Base-by-base conservation (phyloP, 805 yeast genomes). In the Barnettozyma pratensis region DNA sequence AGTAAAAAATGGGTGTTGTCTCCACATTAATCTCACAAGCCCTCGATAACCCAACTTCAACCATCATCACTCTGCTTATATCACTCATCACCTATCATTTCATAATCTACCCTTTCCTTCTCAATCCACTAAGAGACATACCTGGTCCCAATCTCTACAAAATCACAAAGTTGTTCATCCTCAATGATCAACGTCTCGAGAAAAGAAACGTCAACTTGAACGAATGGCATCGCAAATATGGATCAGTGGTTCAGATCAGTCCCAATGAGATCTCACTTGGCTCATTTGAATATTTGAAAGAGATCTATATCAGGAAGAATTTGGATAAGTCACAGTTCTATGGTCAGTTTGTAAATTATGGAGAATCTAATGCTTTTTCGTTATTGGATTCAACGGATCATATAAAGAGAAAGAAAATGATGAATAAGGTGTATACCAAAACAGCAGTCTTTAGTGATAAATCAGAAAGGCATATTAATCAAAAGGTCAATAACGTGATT, bases 181-280 rank as follows among this genome's bases (percentile, higher is more conserved):
- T 74, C 35, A 72, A 71, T 46, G 67, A 65, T 41, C 69, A 75
- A 39, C 69, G 79, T 68, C 51, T 63, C 10, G 80, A 75, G 50
- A 72, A 75, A 50, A 70, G 86, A 47, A 79, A 73, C 51, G 65
- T 67, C 32, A 68, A 65, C 36, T 75, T 83, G 3, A 75, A 80
- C 48, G 37, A 59, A 4, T 64, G 83, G 49, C 91, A 85, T 56
- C 42, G 60, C 41, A 60, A 66, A 49, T 81, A 81, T 55, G 91
- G 90, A 1, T 75, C 83, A 7, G 77, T 83, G 4, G 80, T 85
- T 5, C 68, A 85, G 26, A 63, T 85, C 11, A 73, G 80, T 1
- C 89, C 90, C 2, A 64, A 67, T 27, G 89, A 83, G 54, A 68
- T 85, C 19, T 80, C 85, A 44, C 73, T 84, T 41, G 70, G 77